Conservation (phyloP, 2,329 filamentous ascomycete genomes). For the Arthrobotrys sinensis region DNA sequence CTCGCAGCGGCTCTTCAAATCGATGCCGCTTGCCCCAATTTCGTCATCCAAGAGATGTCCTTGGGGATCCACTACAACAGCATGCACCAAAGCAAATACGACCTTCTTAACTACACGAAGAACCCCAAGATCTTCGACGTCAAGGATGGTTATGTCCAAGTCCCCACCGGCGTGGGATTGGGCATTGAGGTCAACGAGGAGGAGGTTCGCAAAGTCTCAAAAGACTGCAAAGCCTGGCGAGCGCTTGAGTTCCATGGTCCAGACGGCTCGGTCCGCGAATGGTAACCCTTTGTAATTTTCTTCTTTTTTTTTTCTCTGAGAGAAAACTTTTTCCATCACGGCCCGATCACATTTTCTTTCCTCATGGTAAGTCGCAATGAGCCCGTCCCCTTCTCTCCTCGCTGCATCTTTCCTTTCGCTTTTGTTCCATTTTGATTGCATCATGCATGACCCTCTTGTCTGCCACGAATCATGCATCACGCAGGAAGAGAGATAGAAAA, state of each 20-base stretch:
- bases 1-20: slow-evolving; percentile 81
- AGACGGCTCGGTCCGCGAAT: slow-evolving; percentile 78
- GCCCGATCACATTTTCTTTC: slow-evolving; percentile 41
- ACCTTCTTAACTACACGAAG: slow-evolving; percentile 77
- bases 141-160: slow-evolving; percentile 76
- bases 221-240: slow-evolving; percentile 75
- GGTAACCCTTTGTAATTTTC: slow-evolving; percentile 70
- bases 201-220: slow-evolving; percentile 74
- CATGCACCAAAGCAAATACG: slow-evolving; percentile 73
- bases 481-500: slow-evolving; percentile 29
- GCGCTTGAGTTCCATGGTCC: slow-evolving; percentile 78
- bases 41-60: slow-evolving; percentile 83
- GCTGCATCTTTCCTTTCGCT: slow-evolving; percentile 36
- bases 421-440: slow-evolving; percentile 52
- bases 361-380: slow-evolving; percentile 35
- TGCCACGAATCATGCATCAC: slow-evolving; percentile 59
- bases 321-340: slow-evolving; percentile 17
- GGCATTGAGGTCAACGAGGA: slow-evolving; percentile 82
- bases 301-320: slow-evolving; percentile 18
- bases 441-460: slow-evolving; percentile 51
- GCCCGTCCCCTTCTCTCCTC: slow-evolving; percentile 10
- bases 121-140: slow-evolving; percentile 78
- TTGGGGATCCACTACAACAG: slow-evolving; percentile 84
- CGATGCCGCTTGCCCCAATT: slow-evolving; percentile 75
- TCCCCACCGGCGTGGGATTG: slow-evolving; percentile 75